Base-by-base conservation (phyloP, 371 early-diverging fungal genomes). In the Apophysomyces variabilis region DNA sequence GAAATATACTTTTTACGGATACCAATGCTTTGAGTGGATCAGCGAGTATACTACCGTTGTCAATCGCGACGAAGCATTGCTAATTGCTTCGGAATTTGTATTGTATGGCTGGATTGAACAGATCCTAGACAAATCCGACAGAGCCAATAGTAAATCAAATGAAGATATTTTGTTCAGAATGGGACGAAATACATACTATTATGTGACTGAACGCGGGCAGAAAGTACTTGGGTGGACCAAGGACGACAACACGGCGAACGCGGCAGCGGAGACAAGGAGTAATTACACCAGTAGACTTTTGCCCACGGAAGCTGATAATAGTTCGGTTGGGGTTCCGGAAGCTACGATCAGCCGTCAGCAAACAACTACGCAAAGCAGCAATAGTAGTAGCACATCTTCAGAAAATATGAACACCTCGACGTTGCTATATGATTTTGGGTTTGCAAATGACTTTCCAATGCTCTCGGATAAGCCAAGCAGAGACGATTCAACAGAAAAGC, bases 21-120 rank as follows among this genome's bases (percentile, higher is more conserved):
- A 76, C 45, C 80, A 79, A 39, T 74, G 76, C 43, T 72, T 73
- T 64, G 89, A 87, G 38, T 90, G 90, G 89, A 77, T 92, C 36
- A 71, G 84, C 60, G 85, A 85, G 54, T 82, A 87, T 60, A 84
- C 89, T 0, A 82, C 87, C 0, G 85, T 84, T 21, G 80, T 89
- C 43, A 79, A 83, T 37, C 76, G 75, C 13, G 82, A 86, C 57
- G 92, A 92, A 62, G 85, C 89, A 0, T 70, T 83, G 18, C 57
- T 73, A 18, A 71, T 90, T 36, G 86, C 85, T 6, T 72, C 78
- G 32, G 82, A 84, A 60, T 87, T 90, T 78, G 70, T 90, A 6
- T 65, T 73, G 1, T 76, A 76, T 37, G 85, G 82, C 3, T 89
- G 89, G 80, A 84, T 92, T 46, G 72, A 71, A 36, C 82, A 78